Conservation (phyloP, 2,329 filamentous ascomycete genomes). For the Monosporascus sp. region DNA sequence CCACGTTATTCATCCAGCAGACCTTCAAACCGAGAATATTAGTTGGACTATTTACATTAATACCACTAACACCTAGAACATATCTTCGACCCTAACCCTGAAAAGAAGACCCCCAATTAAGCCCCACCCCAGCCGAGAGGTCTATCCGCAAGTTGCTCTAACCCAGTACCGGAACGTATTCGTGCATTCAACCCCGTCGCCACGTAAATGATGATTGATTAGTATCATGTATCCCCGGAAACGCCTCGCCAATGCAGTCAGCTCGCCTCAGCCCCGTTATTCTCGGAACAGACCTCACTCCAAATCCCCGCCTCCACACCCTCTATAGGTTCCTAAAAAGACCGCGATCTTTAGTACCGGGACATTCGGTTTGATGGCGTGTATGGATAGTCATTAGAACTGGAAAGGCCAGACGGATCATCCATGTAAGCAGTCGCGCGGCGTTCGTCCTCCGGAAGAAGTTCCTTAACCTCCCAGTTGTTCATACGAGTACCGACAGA, state of each 20-base stretch:
- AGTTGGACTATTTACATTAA: constrained; percentile 7
- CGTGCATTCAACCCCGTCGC: no score
- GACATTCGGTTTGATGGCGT: constrained; percentile 33
- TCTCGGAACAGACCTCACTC: background rate
- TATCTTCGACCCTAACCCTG: background rate
- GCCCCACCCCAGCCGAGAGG: no score
- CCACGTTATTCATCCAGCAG: no score
- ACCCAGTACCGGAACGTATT: no score
- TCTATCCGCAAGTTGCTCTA: no score
- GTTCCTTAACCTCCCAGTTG: constrained; percentile 97
- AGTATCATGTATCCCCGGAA: constrained; percentile 4
- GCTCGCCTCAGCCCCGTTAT: background rate
- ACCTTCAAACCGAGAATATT: background rate
- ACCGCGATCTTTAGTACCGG: constrained; percentile 21
- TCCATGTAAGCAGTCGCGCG: constrained; percentile 68
- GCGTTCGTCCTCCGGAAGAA: constrained; percentile 74
- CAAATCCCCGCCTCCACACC: background rate
- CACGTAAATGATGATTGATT: no score
- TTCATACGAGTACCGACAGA: constrained; percentile 92
- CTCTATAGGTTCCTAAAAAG: background rate
- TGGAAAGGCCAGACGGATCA: constrained; percentile 50
- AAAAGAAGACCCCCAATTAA: no score
- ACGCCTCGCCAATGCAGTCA: constrained; percentile 20
- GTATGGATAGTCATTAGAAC: constrained; percentile 42
- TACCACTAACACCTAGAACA: background rate